Base-by-base conservation (phyloP, 306 rosid genomes). In the Castanea crenata region DNA sequence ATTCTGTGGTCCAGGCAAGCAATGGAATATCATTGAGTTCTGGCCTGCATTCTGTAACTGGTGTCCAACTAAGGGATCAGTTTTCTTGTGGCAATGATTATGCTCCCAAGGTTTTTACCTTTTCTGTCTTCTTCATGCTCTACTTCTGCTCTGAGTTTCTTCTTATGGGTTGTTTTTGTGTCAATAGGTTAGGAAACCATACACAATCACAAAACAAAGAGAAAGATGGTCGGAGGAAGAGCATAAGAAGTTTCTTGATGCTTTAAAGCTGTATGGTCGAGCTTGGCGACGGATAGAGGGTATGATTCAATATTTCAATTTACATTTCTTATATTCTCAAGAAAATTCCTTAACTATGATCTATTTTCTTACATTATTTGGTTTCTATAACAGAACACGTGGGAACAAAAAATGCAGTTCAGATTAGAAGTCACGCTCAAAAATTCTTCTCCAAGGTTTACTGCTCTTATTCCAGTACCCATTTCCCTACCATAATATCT, bases 341-440 rank as follows among this genome's bases (percentile, higher is more conserved):
- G n/a, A 25, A 74, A 38, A 29, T 74, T 83, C 64, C 31, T 55
- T 73, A 69, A 55, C 14, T 16, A 29, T 69, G 55, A 74, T 73
- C 86, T 69, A 16, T 69, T 79, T 72, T 71, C 74, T 65, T 84
- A 77, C 86, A 84, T 74, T 76, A 61, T 81, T 63, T 27, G 67
- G 32, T 78, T 81, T 80, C 51, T 58, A 73, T 85, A 31, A 80
- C 92, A 94, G 98, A 89, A 46, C 93, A 94, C 83, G 83, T 94
- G 79, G 94, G 96, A 77, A 85, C 94, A 70, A 94, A 94, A 87
- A 94, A 94, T 81, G 97, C 97, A 3, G 98, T 94, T 87, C 98
- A 94, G 91, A 94, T 94, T 79, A 91, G 98, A 85, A 94, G 98
- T 76, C 98, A 94, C 85, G 97, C 98, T 80, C 98, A 94, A 85